A percentile compares a stretch with the other conserved stretches of the same genome.
Conservation (phyloP, 2,329 filamentous ascomycete species). For the Bipolaris oryzae region DNA sequence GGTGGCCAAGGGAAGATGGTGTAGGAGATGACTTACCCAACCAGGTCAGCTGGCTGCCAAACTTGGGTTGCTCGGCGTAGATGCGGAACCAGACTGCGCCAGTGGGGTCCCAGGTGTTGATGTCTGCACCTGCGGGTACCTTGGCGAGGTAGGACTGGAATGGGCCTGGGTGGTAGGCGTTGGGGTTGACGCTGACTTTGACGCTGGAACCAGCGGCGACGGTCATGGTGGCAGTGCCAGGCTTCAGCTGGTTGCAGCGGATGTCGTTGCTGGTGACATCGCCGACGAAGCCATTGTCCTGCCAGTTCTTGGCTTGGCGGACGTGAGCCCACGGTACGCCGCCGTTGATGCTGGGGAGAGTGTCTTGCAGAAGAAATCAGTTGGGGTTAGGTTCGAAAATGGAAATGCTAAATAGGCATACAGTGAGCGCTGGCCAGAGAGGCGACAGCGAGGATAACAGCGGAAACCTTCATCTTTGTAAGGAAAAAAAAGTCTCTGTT, state of each 20-base stretch:
- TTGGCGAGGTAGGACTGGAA: conserved; percentile 49
- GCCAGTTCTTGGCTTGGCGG: conserved; percentile 18
- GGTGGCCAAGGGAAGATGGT: no score
- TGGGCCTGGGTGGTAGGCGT: conserved; percentile 42
- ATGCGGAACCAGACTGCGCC: conserved; percentile 49
- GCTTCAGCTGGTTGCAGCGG: conserved; percentile 34
- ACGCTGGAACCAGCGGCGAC: conserved; percentile 37
- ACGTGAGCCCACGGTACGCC: conserved; percentile 9
- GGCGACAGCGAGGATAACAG: conserved; percentile 6
- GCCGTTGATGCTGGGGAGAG: conserved; percentile 14
- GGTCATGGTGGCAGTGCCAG: conserved; percentile 14
- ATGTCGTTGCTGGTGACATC: conserved; percentile 31
- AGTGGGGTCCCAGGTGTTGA: conserved; percentile 40
- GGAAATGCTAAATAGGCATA: background rate
- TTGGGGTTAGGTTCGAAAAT: no score
- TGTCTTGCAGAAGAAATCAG: conserved; percentile 7
- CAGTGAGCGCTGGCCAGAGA: conserved; percentile 14
- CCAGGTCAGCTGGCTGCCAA: conserved; percentile 14
- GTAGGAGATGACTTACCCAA: conserved; percentile 1
- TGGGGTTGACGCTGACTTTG: conserved; percentile 37
- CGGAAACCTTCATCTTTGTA: conserved; percentile 9
- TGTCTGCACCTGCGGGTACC: conserved; percentile 40
- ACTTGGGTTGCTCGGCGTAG: conserved; percentile 20
- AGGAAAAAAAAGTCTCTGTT: background rate
- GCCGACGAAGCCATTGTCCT: conserved; percentile 18